Conservation (phyloP, 2,329 filamentous ascomycete species). For the Beauveria australis region DNA sequence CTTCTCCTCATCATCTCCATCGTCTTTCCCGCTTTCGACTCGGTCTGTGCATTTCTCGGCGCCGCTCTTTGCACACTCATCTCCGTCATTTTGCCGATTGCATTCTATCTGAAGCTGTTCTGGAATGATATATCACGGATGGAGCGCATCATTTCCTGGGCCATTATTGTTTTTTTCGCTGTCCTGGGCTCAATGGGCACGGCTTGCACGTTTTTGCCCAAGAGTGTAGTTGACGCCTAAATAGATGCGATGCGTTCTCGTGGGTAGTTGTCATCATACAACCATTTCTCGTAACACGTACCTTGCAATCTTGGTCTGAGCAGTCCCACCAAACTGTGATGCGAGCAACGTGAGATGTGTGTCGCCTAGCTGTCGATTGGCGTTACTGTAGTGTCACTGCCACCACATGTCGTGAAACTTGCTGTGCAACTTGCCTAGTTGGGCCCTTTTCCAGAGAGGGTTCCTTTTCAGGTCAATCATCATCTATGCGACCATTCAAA, state of each 20-base stretch:
- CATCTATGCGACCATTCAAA: background rate
- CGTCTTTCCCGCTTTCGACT: conserved; percentile 68
- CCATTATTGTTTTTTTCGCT: conserved; percentile 60
- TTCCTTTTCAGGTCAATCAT: background rate
- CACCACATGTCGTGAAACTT: too few relatives aligned
- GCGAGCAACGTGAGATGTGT: background rate
- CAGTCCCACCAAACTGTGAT: background rate
- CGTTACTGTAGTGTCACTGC: background rate
- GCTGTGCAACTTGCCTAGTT: background rate
- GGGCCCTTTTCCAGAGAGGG: background rate
- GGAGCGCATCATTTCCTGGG: conserved; percentile 61
- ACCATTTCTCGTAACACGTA: background rate
- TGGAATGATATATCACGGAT: conserved; percentile 55
- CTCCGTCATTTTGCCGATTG: conserved; percentile 79
- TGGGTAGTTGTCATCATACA: background rate
- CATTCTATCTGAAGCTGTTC: conserved; percentile 88
- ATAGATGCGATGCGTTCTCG: background rate
- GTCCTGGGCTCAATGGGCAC: conserved; percentile 70
- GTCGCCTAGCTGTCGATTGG: background rate
- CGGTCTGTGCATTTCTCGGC: conserved; percentile 86
- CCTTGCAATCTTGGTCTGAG: background rate
- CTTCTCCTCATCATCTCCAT: conserved; percentile 68
- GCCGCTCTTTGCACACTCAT: conserved; percentile 88
- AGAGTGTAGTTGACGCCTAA: conserved; percentile 56
- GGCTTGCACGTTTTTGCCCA: conserved; percentile 80